phyloP scores from a whole-genome alignment of 148 eudicot genomes.

The Bassia scoparia region DNA sequence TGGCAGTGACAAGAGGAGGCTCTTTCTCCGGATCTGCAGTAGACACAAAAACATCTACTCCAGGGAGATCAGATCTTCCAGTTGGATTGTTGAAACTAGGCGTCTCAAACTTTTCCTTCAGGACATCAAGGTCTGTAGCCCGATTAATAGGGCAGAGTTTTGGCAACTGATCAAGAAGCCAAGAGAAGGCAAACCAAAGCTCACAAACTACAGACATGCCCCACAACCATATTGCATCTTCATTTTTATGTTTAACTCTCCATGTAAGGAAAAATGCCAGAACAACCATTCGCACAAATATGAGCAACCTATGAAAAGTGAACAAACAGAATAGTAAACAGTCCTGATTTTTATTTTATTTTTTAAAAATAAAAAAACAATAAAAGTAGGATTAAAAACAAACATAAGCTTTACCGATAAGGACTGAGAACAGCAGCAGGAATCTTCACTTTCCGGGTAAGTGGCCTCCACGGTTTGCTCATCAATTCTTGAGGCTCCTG shows the following conservation, averaged over 20 bases:
- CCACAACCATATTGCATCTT: slow-evolving; percentile 93
- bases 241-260: slow-evolving; percentile 72
- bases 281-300: slow-evolving; percentile 58
- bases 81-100: slow-evolving; percentile 68
- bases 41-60: slow-evolving; percentile 81
- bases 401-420: slow-evolving; percentile 46
- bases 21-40: slow-evolving; percentile 98
- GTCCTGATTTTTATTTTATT: too few species aligned
- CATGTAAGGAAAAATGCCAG: slow-evolving; percentile 72
- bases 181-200: slow-evolving; percentile 92
- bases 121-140: slow-evolving; percentile 78
- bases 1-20: slow-evolving; percentile 92
- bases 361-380: not conserved
- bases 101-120: slow-evolving; percentile 81
- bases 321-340: slow-evolving; percentile 8
- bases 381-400: not conserved
- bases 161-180: slow-evolving; percentile 91
- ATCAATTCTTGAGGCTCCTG: slow-evolving; percentile 56
- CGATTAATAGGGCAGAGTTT: slow-evolving; percentile 89
- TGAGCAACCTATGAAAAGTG: slow-evolving; percentile 53
- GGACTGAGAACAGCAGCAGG: slow-evolving; percentile 86
- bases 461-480: slow-evolving; percentile 89
- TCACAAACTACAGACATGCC: slow-evolving; percentile 94
- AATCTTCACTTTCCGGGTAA: slow-evolving; percentile 76
- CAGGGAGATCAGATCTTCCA: slow-evolving; percentile 91